Base-by-base conservation (phyloP, 1,284 basidiomycete genomes). In the Rhodotorula sp. region DNA sequence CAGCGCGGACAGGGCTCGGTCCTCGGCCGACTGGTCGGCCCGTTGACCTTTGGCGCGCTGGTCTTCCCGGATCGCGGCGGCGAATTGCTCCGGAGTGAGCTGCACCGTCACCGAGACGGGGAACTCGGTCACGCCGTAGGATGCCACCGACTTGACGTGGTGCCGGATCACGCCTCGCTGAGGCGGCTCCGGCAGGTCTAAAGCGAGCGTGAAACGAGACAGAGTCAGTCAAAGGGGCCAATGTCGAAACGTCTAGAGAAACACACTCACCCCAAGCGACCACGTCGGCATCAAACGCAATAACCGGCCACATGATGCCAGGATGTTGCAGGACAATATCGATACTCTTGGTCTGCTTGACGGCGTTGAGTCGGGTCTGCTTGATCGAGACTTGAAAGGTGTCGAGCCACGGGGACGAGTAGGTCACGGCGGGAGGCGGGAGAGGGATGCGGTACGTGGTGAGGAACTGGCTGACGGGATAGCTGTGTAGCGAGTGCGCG, bases 221-320 rank as follows among this genome's bases (percentile, higher is more conserved):
- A 2, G 5, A 8, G 43, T 38, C 23, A 23, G 26, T 23, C 34
- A 58, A 14, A 8, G 8, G 34, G 14, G 10, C 7, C 10, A 43
- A 5, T n/a, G 14, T 8, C 16, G 34, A 23, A 31, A 15, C 23
- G 6, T 5, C 23, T 31, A 26, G 67, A 43, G 45, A 61, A 43
- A 34, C 28, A 28, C 28, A 60, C 89, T 23, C 14, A 63, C 62
- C 62, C 95, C 95, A 98, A 66, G 86, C 83, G 23, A 95, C 80
- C 12, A 99, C 91, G 72, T 97, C 90, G 0, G 93, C 95, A 66
- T 95, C 90, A 78, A 99, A 98, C 0, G 93, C 91, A 65, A 99
- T 86, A 2, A 92, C 93, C 6, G 90, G 90, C 93, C 93, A 95
- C 71, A 95, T 94, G 47, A 94, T 82, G 16, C 89, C 90, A 2